These are phyloP conservation scores for Suillus fuscotomentosus DNA, from an alignment of 768 basidiomycete species.

Conservation along the genomic window DNA sequence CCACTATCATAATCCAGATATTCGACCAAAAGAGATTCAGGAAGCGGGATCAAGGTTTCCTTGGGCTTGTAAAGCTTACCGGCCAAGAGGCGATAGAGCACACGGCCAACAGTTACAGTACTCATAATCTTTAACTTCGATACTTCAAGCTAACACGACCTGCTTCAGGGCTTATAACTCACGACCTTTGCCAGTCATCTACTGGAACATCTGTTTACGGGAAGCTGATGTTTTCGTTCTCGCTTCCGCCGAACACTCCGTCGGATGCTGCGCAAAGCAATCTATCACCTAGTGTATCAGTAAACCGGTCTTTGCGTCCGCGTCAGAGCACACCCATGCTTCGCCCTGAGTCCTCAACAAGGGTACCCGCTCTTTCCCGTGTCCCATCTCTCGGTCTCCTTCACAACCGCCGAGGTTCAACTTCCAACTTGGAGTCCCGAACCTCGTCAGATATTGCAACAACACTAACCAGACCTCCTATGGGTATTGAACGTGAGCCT, in stretches of 20 bases:
- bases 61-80: conserved; percentile 56
- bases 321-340: conserved; percentile 24
- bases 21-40: conserved; percentile 91
- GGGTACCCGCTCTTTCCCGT: conserved; percentile 13
- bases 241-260: conserved; percentile 36
- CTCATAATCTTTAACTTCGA: conserved; percentile 9
- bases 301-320: conserved; percentile 13
- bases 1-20: conserved; percentile 79
- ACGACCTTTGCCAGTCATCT: conserved; percentile 44
- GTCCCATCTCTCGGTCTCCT: conserved; percentile 18
- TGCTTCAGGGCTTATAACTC: conserved; percentile 62
- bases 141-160: neutral
- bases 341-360: conserved; percentile 19
- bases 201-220: conserved; percentile 62
- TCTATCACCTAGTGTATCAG: conserved; percentile 13
- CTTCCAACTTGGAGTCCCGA: conserved; percentile 6
- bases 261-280: conserved; percentile 15
- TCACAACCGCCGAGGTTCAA: neutral
- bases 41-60: conserved; percentile 80
- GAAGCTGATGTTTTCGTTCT: conserved; percentile 69
- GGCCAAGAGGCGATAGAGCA: conserved; percentile 53
- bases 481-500: conserved; percentile 13
- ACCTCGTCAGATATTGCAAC: conserved; percentile 3
- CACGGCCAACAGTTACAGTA: conserved; percentile 48
- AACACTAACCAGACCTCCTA: conserved; percentile 14